Conservation (phyloP, 2,329 filamentous ascomycete genomes). For the Aspergillus ochraceus region DNA sequence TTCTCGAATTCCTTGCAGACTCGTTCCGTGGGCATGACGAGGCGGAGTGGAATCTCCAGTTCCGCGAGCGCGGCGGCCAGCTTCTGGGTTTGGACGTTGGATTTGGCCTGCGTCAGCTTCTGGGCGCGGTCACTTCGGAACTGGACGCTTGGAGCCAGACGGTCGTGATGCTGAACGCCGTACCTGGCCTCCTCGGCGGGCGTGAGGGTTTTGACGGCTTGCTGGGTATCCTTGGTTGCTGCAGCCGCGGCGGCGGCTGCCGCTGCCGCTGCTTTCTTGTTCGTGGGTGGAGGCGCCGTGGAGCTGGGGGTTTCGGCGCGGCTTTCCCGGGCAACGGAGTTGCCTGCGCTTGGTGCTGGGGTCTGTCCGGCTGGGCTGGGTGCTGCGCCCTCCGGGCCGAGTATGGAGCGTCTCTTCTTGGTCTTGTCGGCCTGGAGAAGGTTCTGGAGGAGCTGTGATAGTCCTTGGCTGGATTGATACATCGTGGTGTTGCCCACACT, state of each 20-base stretch:
- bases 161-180: conserved; percentile 82
- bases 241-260: conserved; percentile 41
- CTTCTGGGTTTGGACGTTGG: conserved; percentile 51
- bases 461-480: conserved; percentile 78
- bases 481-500: conserved; percentile 67
- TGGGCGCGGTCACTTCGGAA: conserved; percentile 70
- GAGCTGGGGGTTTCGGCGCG: conserved; percentile 38
- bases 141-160: conserved; percentile 78
- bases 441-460: conserved; percentile 78
- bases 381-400: conserved; percentile 58
- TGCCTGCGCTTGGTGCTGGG: conserved; percentile 37
- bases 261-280: conserved; percentile 39
- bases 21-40: conserved; percentile 52
- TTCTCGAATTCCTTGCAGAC: conserved; percentile 52
- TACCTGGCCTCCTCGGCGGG: conserved; percentile 76
- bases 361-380: conserved; percentile 56
- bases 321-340: conserved; percentile 30
- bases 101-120: conserved; percentile 52
- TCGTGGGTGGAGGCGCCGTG: conserved; percentile 21
- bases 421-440: conserved; percentile 81
- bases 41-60: conserved; percentile 46
- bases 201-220: conserved; percentile 68
- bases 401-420: conserved; percentile 78
- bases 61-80: conserved; percentile 49
- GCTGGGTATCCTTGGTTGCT: conserved; percentile 40